These are phyloP conservation scores for Mortierella sp. DNA, from an alignment of 371 early-diverging fungal genomes.

Conservation along the genomic window DNA sequence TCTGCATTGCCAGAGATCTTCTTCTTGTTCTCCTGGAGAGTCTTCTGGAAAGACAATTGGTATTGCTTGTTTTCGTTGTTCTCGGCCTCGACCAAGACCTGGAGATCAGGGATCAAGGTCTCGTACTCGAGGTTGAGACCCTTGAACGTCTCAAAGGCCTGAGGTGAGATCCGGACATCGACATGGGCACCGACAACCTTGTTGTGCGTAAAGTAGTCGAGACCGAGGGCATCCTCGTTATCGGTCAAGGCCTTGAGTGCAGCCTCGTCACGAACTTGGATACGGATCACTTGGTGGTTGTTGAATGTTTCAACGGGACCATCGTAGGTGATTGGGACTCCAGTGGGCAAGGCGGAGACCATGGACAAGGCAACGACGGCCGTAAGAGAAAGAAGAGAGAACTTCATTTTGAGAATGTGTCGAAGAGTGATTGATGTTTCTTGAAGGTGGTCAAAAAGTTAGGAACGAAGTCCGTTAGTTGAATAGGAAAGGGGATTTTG, in stretches of 20 bases:
- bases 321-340: too few relatives aligned
- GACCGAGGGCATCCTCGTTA: constrained; percentile 20
- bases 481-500: too few relatives aligned
- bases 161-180: constrained; percentile 40
- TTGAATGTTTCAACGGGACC: constrained; percentile 7
- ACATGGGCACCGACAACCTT: constrained; percentile 38
- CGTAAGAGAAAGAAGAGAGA: constrained; percentile 25
- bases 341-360: too few relatives aligned
- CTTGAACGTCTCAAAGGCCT: constrained; percentile 27
- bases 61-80: constrained; percentile 14
- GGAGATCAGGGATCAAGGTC: constrained; percentile 36
- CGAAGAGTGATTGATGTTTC: neutral
- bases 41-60: constrained; percentile 3
- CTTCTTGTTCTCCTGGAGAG: constrained; percentile 15
- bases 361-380: constrained; percentile 23
- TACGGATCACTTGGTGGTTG: constrained; percentile 44
- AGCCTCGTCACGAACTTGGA: constrained; percentile 26
- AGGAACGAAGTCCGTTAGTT: too few relatives aligned
- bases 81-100: constrained; percentile 28
- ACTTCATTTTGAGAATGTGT: constrained; percentile 13
- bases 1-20: neutral
- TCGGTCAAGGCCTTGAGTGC: constrained; percentile 33
- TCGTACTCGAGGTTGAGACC: constrained; percentile 25
- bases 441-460: too few relatives aligned
- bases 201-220: constrained; percentile 51